A percentile compares a stretch with the other conserved stretches of the same genome.
These are phyloP conservation scores for Pichia sp. DNA, from an alignment of 1,139 yeast species.

Conservation along the genomic window DNA sequence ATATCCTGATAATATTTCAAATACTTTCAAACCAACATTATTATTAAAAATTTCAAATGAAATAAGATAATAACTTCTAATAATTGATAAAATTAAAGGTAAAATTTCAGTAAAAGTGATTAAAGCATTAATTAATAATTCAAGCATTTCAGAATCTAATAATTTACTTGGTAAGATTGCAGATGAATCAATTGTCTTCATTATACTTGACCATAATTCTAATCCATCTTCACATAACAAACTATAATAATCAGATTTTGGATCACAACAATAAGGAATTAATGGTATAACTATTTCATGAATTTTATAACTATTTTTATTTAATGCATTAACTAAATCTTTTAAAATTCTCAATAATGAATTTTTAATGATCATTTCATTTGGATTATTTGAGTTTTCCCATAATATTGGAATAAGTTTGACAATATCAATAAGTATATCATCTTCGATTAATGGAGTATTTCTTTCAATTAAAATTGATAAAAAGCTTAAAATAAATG, in stretches of 20 bases:
- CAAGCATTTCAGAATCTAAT: slow-evolving; percentile 34
- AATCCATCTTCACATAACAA: slow-evolving; percentile 81
- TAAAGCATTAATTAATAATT: slow-evolving; percentile 44
- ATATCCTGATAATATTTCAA: slow-evolving; percentile 50
- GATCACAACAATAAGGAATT: slow-evolving; percentile 58
- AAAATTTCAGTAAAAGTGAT: slow-evolving; percentile 71
- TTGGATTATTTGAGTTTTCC: slow-evolving; percentile 48
- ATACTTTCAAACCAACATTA: slow-evolving; percentile 35
- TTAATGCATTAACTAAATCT: slow-evolving; percentile 58
- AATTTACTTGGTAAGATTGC: slow-evolving; percentile 36
- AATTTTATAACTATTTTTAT: slow-evolving; percentile 51
- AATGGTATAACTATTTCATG: slow-evolving; percentile 65
- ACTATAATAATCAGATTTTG: slow-evolving; percentile 51
- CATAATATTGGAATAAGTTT: slow-evolving; percentile 66
- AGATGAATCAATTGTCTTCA: slow-evolving; percentile 47
- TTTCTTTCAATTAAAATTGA: slow-evolving; percentile 60
- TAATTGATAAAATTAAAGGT: slow-evolving; percentile 58
- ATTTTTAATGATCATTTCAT: slow-evolving; percentile 65
- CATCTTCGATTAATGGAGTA: slow-evolving; percentile 51
- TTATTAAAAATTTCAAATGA: slow-evolving; percentile 44
- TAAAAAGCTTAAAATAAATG: slow-evolving; percentile 61
- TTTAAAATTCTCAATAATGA: slow-evolving; percentile 65
- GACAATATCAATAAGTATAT: slow-evolving; percentile 48
- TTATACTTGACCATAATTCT: slow-evolving; percentile 71
- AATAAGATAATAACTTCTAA: slow-evolving; percentile 66